Evolutionary conservation across 768 basidiomycete species (phyloP).

Genomic region (Suillus americanus): DNA sequence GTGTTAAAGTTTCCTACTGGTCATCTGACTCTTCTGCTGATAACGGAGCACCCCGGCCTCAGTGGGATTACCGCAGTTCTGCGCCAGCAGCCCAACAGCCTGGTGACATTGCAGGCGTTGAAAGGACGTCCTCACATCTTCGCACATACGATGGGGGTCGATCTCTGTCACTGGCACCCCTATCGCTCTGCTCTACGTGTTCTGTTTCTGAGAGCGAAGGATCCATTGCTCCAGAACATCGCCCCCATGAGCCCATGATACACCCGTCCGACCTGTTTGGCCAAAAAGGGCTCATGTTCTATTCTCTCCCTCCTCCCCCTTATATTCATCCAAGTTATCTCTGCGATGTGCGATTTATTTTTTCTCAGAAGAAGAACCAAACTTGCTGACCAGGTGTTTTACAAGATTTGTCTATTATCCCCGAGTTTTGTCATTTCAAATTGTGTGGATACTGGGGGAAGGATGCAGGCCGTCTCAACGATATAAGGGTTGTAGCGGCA

Average conservation of each 20-base stretch:
- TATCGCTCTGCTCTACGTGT: not conserved
- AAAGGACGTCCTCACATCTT: not conserved
- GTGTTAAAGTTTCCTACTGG: not conserved
- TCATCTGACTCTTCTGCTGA: conserved; percentile 1
- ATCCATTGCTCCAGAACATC: conserved; percentile 47
- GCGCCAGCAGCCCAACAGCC: not conserved
- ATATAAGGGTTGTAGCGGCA: not conserved
- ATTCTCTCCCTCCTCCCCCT: not conserved
- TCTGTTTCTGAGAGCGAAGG: conserved; percentile 32
- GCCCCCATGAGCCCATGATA: conserved; percentile 41
- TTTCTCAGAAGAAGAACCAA: not conserved
- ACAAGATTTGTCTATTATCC: not conserved
- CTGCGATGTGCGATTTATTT: not conserved
- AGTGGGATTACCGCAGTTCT: not conserved
- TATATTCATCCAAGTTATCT: not conserved
- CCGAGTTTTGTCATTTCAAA: not conserved
- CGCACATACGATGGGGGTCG: not conserved
- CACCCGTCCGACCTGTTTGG: conserved; percentile 33
- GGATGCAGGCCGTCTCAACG: not conserved
- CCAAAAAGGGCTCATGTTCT: not conserved
- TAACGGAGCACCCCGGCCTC: not conserved
- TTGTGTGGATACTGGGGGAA: not conserved
- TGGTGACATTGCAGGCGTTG: not conserved
- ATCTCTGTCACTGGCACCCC: not conserved
- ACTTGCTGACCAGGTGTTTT: not conserved